Evolutionary conservation across 139 green algal species (phyloP).

Genomic region (Closterium sp.): DNA sequence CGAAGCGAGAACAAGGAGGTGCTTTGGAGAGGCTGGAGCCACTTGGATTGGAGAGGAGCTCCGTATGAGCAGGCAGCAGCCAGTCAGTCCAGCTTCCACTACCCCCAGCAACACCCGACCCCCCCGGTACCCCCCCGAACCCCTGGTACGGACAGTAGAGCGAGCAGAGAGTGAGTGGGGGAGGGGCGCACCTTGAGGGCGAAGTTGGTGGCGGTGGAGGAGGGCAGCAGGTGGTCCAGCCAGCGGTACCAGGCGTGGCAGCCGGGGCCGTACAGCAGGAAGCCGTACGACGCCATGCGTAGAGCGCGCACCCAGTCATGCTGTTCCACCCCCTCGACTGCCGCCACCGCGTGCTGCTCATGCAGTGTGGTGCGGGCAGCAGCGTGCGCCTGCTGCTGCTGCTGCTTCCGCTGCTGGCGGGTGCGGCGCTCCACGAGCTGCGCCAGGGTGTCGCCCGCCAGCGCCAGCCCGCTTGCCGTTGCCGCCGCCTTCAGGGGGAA

Average conservation of each 20-base stretch:
- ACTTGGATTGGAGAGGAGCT: too few species aligned
- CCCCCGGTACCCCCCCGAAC: not conserved
- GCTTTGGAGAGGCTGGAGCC: too few species aligned
- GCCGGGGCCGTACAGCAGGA: slow-evolving; percentile 55
- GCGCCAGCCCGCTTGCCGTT: not conserved
- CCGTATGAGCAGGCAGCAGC: not conserved
- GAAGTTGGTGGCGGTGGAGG: not conserved
- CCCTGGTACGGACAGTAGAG: too few species aligned
- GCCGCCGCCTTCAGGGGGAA: not conserved
- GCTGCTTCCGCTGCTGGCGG: not conserved
- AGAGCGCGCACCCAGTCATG: slow-evolving; percentile 44
- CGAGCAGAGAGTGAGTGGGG: too few species aligned
- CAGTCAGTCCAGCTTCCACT: slow-evolving; percentile 47
- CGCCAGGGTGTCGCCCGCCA: not conserved
- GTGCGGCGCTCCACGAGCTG: not conserved
- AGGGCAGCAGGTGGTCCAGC: slow-evolving; percentile 48
- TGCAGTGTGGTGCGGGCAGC: too few species aligned
- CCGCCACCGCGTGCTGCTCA: too few species aligned
- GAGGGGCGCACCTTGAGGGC: slow-evolving; percentile 1
- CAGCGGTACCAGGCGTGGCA: slow-evolving; percentile 57
- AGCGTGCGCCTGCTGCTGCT: not conserved
- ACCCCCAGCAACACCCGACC: too few species aligned
- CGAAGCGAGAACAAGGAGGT: too few species aligned
- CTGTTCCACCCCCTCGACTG: not conserved
- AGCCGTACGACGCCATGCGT: slow-evolving; percentile 49